These are phyloP conservation scores for Hyparrhenia diplandra DNA, from an alignment of 176 grass and related monocot genomes.

Conservation along the genomic window DNA sequence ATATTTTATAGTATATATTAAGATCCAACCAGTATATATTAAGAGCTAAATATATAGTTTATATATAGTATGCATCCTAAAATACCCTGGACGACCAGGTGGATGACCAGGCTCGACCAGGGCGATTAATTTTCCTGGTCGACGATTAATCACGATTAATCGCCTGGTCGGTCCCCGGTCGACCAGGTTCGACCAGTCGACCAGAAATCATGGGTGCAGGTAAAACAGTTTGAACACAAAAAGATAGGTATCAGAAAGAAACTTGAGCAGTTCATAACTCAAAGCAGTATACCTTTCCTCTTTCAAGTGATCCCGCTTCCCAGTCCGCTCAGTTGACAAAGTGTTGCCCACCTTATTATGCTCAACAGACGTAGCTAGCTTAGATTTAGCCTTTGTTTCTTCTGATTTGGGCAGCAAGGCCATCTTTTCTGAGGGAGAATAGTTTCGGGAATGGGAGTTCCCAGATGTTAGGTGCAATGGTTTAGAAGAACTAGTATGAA, in stretches of 20 bases:
- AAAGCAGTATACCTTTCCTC: slow-evolving; percentile 58
- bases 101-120: too few relatives aligned
- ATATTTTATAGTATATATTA: too few relatives aligned
- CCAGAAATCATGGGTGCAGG: too few relatives aligned
- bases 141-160: too few relatives aligned
- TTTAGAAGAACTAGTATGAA: slow-evolving; percentile 55
- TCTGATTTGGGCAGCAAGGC: slow-evolving; percentile 51
- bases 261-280: not conserved
- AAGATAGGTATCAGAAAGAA: not conserved
- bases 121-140: too few relatives aligned
- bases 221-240: not conserved
- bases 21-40: too few relatives aligned
- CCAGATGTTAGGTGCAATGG: slow-evolving; percentile 36
- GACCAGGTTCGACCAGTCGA: too few relatives aligned
- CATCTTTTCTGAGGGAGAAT: slow-evolving; percentile 45
- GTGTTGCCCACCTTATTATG: slow-evolving; percentile 35
- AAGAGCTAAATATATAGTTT: too few relatives aligned
- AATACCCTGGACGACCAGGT: too few relatives aligned
- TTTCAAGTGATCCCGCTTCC: slow-evolving; percentile 44
- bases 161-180: too few relatives aligned
- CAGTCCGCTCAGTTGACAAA: slow-evolving; percentile 41
- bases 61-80: too few relatives aligned
- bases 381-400: slow-evolving; percentile 46
- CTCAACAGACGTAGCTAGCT: slow-evolving; percentile 36
- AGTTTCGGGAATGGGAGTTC: slow-evolving; percentile 42